phyloP scores from a whole-genome alignment of 768 basidiomycete species.

The Tylopilus rubrobrunneus region DNA sequence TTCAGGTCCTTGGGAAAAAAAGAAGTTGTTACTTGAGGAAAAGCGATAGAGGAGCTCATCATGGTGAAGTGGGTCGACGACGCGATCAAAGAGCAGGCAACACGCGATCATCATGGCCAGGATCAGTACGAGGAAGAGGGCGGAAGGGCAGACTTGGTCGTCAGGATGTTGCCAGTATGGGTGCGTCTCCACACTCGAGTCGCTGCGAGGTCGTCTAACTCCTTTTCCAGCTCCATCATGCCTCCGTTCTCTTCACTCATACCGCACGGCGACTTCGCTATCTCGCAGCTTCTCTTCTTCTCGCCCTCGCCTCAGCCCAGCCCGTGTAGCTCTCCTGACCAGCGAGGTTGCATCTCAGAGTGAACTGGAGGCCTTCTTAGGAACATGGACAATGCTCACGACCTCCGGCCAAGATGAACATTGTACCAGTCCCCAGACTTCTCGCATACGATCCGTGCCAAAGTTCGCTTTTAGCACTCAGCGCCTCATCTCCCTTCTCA shows the following conservation, averaged over 20 bases:
- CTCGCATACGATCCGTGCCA: neutral
- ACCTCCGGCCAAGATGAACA: constrained; percentile 4
- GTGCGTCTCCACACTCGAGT: constrained; percentile 42
- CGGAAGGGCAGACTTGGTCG: constrained; percentile 31
- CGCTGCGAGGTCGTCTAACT: constrained; percentile 4
- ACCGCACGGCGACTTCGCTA: constrained; percentile 71
- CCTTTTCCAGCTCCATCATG: constrained; percentile 68
- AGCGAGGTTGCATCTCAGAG: constrained; percentile 44
- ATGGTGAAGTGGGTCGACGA: constrained; percentile 65
- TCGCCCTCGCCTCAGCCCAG: constrained; percentile 50
- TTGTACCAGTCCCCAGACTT: neutral
- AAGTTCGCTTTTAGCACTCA: constrained; percentile 32
- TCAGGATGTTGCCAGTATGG: constrained; percentile 85
- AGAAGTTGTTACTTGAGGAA: constrained; percentile 76
- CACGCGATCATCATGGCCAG: constrained; percentile 26
- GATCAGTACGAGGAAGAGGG: constrained; percentile 4
- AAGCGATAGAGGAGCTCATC: constrained; percentile 82
- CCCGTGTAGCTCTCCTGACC: constrained; percentile 48
- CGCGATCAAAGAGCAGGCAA: constrained; percentile 41
- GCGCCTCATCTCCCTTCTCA: constrained; percentile 36
- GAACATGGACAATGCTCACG: constrained; percentile 69
- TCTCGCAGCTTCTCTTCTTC: constrained; percentile 52
- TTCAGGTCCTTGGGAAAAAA: constrained; percentile 85
- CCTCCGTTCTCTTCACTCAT: constrained; percentile 78
- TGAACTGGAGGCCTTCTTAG: constrained; percentile 56